Evolutionary conservation across 768 basidiomycete genomes (phyloP), one percentile per base, ranked within the genome.

Genomic region (Lactarius vividus): DNA sequence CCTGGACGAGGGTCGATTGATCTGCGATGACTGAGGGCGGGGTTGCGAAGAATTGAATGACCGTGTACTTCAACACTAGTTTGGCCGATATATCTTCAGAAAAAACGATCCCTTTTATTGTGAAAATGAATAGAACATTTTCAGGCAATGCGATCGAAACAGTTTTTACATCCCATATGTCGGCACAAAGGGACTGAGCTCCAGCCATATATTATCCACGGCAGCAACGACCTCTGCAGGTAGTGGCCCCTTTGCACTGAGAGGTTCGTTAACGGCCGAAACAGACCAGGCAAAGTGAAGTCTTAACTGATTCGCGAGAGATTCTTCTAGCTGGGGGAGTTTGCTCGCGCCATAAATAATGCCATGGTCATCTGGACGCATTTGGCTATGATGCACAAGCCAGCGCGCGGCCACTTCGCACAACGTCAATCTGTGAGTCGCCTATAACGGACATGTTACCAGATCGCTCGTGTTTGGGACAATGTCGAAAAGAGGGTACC

Each of bases 331-430:
- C 60, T 81, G 81, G n/a, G 69, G 70, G 54, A 73, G 58, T 31
- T 72, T 76, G 33, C 73, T 75, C 3, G 78, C 79, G 10, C 80
- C 81, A 64, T 81, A 78, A 64, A 82, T 74, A 67, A 79, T 71
- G 49, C 75, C 74, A n/a, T 72, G 73, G 42, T 71, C 59, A 49
- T 73, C 73, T 3, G 59, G 62, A 60, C 75, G 74, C 66, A 80
- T 68, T 49, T 72, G 66, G 28, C 79, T 80, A 68, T 82, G 81
- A 64, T 82, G 79, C 29, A 73, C 69, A 57, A 77, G 64, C 80
- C 81, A 81, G 37, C 81, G 71, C 4, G 80, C 70, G 4, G 78
- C 81, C n/a, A 75, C 71, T 62, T 81, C 79, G 28, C 76, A 64
- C 57, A 79, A 71, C 2, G 77, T 79, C 23, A 80, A 68, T 23